Evolutionary conservation across 2,329 filamentous ascomycete genomes (phyloP).

Genomic region (Amauroascus niger): DNA sequence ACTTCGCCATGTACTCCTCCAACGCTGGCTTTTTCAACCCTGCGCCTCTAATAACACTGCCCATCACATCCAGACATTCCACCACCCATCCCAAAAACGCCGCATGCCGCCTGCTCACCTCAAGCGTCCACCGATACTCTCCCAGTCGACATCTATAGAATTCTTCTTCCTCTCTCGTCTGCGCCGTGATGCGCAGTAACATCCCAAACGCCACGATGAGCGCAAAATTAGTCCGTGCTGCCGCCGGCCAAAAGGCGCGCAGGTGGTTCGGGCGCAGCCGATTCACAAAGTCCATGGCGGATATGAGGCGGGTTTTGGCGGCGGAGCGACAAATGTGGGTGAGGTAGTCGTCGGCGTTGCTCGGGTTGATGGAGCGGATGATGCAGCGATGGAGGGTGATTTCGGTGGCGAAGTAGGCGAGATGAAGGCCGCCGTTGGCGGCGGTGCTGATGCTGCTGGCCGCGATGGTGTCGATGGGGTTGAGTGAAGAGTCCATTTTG

Average conservation of each 20-base stretch:
- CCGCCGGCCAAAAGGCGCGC: conserved; percentile 68
- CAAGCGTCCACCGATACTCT: conserved; percentile 90
- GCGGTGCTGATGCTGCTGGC: conserved; percentile 29
- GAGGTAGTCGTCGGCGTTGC: conserved; percentile 62
- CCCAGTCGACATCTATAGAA: conserved; percentile 79
- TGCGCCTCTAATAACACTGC: conserved; percentile 51
- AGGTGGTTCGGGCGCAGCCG: conserved; percentile 77
- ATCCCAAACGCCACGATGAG: conserved; percentile 90
- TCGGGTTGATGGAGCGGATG: conserved; percentile 61
- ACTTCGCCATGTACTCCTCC: conserved; percentile 31
- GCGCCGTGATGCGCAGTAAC: conserved; percentile 78
- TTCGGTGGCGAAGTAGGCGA: conserved; percentile 88
- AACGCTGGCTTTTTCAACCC: conserved; percentile 49
- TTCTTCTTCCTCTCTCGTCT: conserved; percentile 76
- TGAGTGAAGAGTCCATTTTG: conserved; percentile 40
- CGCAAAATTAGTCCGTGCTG: conserved; percentile 62
- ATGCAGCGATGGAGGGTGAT: conserved; percentile 89
- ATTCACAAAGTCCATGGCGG: conserved; percentile 95
- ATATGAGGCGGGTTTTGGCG: conserved; percentile 87
- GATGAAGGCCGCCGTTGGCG: conserved; percentile 62
- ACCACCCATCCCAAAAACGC: conserved; percentile 54
- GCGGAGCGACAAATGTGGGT: conserved; percentile 87
- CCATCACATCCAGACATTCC: conserved; percentile 63
- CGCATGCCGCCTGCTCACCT: conserved; percentile 67
- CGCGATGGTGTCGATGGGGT: conserved; percentile 24